Base-by-base conservation (phyloP, 257 asterid species). In the Schizonepeta tenuifolia region DNA sequence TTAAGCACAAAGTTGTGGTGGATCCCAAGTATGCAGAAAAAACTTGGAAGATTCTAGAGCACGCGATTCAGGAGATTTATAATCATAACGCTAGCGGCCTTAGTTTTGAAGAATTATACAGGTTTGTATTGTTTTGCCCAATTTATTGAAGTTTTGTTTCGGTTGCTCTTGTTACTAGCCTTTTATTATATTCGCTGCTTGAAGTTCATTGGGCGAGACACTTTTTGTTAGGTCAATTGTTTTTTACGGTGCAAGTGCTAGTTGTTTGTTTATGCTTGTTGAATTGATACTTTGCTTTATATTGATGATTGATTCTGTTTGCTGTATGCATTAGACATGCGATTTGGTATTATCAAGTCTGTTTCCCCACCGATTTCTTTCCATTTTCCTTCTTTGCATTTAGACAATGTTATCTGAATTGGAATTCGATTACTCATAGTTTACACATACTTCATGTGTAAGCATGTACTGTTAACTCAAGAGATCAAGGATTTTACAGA, bases 11-110 rank as follows among this genome's bases (percentile, higher is more conserved):
- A 80, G 98, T 87, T 53, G 98, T 89, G 81, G 96, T 90, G 82
- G 97, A 90, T 89, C 97, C 98, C 38, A 87, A 93, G 86, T 90
- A 90, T 67, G 93, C 96, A 20, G 98, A 93, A 1, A 90, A 87
- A 80, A 93, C 97, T 47, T 93, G 98, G 98, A 93, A 89, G 85
- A 84, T 89, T 77, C 54, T 90, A 38, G 98, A 93, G 65, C 88
- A 86, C 75, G 98, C 98, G 8, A 93, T 93, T 77, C 87, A 83
- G 20, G 90, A 92, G 86, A 92, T 92, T 80, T 92, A 90, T 79
- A 86, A 85, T 74, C 97, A 89, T 65, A 91, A 89, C 77, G 97
- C 96, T 14, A 87, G 96, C 76, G 93, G 93, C 61, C 97, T 90
- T 38, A 90, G 96, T 79, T 90, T 89, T 58, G 96, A 93, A 83